phyloP scores from a whole-genome alignment of 176 grass and related monocot species.

The Oryza nivara region DNA sequence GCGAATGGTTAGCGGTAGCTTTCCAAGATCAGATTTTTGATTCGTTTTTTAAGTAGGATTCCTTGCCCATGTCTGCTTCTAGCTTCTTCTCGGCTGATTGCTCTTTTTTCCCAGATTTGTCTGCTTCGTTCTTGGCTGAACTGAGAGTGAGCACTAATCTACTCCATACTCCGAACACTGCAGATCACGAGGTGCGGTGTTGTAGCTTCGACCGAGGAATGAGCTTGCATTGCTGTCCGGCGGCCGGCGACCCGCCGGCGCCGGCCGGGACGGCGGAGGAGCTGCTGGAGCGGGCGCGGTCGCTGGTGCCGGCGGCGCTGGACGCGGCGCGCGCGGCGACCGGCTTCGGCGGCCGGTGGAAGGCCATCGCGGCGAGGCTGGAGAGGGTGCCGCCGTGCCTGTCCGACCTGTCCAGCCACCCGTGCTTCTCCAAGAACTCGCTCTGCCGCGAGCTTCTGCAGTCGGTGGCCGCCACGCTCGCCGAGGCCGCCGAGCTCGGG shows the following conservation, averaged over 20 bases:
- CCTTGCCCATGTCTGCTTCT: neutral
- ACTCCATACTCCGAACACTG: slow-evolving; percentile 18
- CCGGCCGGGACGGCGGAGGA: slow-evolving; percentile 46
- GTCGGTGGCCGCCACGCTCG: slow-evolving; percentile 67
- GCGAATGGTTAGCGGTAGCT: slow-evolving; percentile 41
- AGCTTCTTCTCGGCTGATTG: slow-evolving; percentile 26
- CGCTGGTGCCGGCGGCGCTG: slow-evolving; percentile 56
- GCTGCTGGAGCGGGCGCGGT: slow-evolving; percentile 51
- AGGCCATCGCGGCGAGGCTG: slow-evolving; percentile 72
- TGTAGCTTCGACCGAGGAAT: slow-evolving; percentile 34
- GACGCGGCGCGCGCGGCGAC: slow-evolving; percentile 44
- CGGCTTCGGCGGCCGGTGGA: slow-evolving; percentile 70
- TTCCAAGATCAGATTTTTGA: slow-evolving; percentile 32
- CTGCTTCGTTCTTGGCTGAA: slow-evolving; percentile 4
- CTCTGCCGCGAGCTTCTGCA: slow-evolving; percentile 82
- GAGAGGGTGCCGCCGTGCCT: slow-evolving; percentile 68
- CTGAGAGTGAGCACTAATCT: slow-evolving; percentile 32
- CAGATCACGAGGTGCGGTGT: slow-evolving; percentile 44
- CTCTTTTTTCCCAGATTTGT: slow-evolving; percentile 21
- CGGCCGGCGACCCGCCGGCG: slow-evolving; percentile 26
- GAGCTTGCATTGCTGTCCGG: slow-evolving; percentile 47
- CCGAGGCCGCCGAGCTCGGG: slow-evolving; percentile 62
- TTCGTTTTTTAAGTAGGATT: slow-evolving; percentile 35
- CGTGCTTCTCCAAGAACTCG: slow-evolving; percentile 88
- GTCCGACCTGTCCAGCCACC: slow-evolving; percentile 90